Base-by-base conservation (phyloP, 1,284 basidiomycete genomes). In the Meira miltonrushii region DNA sequence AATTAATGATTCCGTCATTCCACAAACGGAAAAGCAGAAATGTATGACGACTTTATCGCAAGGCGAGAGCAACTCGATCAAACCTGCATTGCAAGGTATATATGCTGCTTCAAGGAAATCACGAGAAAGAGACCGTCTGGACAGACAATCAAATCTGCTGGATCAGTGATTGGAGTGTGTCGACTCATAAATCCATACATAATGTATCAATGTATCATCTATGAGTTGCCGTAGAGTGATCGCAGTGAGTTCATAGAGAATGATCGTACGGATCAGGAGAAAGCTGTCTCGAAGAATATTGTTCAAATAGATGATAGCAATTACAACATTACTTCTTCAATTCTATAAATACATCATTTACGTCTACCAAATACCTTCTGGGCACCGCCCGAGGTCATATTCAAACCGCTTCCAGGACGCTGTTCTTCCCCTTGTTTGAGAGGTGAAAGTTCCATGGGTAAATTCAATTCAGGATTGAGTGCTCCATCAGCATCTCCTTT, bases 71-170 rank as follows among this genome's bases (percentile, higher is more conserved):
- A 33, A 71, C 41, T 61, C 61, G 43, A 59, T 74, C 61, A 71
- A 63, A 61, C 59, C 65, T 38, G 55, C 65, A 2, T 57, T 75
- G 39, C 59, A 63, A 33, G 58, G 58, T 1, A 54, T 75, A 39
- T 74, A 67, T 47, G 25, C 58, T 7, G 73, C 73, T 6, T 72
- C 69, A 39, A 60, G 72, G 9, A 71, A 68, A 58, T 65, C 71
- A 13, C 55, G 72, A 17, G 72, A 74, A 55, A 63, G 72, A 33
- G 62, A 28, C 33, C 13, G 41, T 9, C 13, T 56, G 40, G 55
- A 56, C 23, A 15, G 55, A 28, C 40, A 56, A 13, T 39, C 46
- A 48, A 19, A 48, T 12, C 23, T 17, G 5, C 12, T 48, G 17
- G 46, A 48, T 48, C 46, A 48, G 12, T 48, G 25, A 25, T n/a